Percentiles rank a stretch among this genome's conserved stretches.
Conservation (phyloP, 352 stramenopile genomes). For the Phytophthora citricola region DNA sequence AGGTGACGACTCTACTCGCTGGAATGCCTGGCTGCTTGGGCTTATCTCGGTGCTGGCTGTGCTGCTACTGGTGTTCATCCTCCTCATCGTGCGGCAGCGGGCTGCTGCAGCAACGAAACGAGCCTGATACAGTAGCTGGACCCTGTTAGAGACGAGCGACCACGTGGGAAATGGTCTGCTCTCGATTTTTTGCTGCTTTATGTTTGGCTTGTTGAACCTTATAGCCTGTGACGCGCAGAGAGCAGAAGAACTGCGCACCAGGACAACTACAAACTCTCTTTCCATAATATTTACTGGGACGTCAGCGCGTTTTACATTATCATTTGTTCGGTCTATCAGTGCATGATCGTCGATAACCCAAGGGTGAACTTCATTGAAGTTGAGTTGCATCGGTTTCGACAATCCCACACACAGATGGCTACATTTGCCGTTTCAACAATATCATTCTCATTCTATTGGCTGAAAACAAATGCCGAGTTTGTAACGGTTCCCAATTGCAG, state of each 20-base stretch:
- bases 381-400: too few species aligned
- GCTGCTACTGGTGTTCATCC: slow-evolving; percentile 80
- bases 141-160: slow-evolving; percentile 37
- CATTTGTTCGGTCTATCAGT: too few species aligned
- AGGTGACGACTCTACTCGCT: slow-evolving; percentile 69
- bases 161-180: slow-evolving; percentile 36
- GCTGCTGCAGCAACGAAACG: slow-evolving; percentile 28
- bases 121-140: neutral
- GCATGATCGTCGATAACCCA: too few species aligned
- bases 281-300: slow-evolving; percentile 51
- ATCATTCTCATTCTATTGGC: slow-evolving; percentile 12
- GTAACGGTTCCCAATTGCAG: slow-evolving; percentile 25
- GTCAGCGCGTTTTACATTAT: slow-evolving; percentile 36
- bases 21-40: slow-evolving; percentile 80
- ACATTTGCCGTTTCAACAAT: neutral
- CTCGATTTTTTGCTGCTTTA: slow-evolving; percentile 42
- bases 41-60: slow-evolving; percentile 76
- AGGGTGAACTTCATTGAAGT: too few species aligned
- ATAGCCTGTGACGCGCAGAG: slow-evolving; percentile 19
- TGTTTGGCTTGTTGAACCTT: slow-evolving; percentile 35
- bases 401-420: neutral
- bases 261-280: slow-evolving; percentile 39
- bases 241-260: slow-evolving; percentile 19
- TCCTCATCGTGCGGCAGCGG: slow-evolving; percentile 72
- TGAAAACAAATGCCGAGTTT: slow-evolving; percentile 9